Evolutionary conservation across 2,329 filamentous ascomycete genomes (phyloP), one percentile per base, ranked within the genome.

Genomic region (Calonectria leucothoes): DNA sequence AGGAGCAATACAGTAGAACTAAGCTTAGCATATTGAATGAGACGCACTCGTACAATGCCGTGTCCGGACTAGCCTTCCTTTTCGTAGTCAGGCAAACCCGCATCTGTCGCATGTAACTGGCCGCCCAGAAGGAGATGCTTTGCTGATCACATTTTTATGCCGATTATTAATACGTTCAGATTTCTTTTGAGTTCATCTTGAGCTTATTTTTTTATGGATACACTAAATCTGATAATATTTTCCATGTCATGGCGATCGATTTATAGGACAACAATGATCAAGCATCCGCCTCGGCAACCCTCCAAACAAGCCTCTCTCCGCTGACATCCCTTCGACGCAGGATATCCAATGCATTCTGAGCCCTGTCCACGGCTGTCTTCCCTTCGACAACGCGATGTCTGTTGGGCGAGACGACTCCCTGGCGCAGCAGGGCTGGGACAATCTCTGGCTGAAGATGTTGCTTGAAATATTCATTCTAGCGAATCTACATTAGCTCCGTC

Each of bases 391-490:
- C 69, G 6, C 83, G 82, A 42, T 85, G 84, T 57, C 81, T 83
- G 72, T 88, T 87, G 0, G 87, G 87, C 66, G 81, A 74, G 33
- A 89, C 79, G 3, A 84, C 52, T 0, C 85, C 84, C 17, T 83
- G 77, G 8, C 82, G 83, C 25, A 89, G 74, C 74, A 91, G 76
- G 0, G 84, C 77, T 2, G 89, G 89, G 78, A 92, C 86, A 66
- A 92, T 90, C 17, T 90, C 88, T 0, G 87, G 81, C 76, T 91
- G 88, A 42, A 91, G 81, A 64, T 89, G 86, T 59, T 90, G 82
- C 72, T 87, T 90, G 82, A 91, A 89, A 52, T 89, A 86, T 20
- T 87, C 83, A 74, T 92, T 91, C 88, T 92, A 48, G 12, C 4
- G 7, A 23, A 29, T 79, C 57, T 74, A 71, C 15, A 39, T 33